Base-by-base conservation (phyloP, 495 filamentous ascomycete genomes). In the Jackrogersella multiformis region DNA sequence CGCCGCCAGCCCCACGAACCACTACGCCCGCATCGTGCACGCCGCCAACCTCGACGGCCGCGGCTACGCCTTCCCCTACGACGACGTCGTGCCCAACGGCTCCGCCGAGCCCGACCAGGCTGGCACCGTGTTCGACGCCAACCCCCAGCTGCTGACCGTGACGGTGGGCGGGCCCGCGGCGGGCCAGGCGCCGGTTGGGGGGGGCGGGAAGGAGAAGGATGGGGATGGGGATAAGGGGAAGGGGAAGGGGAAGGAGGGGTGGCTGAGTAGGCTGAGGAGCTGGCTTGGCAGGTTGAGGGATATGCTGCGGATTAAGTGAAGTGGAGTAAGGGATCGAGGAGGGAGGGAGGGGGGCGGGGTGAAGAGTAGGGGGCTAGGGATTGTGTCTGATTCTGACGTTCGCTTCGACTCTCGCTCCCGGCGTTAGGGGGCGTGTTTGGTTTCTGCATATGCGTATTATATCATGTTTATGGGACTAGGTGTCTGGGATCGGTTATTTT, bases 21-120 rank as follows among this genome's bases (percentile, higher is more conserved):
- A 92, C 74, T 93, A 91, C 69, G 77, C 87, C 15, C 74, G 88
- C 12, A 83, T 93, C 58, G 82, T 89, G 56, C 90, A 93, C 76
- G 79, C 73, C 23, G 82, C 81, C 36, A 88, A 87, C 63, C 63
- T 85, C 5, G 88, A 89, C 75, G 80, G 83, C 2, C 76, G 82
- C 12, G 90, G 90, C 1, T 93, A 93, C 77, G 88, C 89, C 1
- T 92, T 92, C 69, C 89, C 90, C 0, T 93, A 92, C 70, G 90
- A 93, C 71, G 90, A 93, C 74, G 90, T 92, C 3, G 81, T 82
- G 18, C 83, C 88, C 0, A 75, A 76, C 15, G 83, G 81, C 52
- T 85, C 80, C 0, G 64, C 73, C 12, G 72, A 48, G 7, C 70
- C 73, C 2, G 85, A 92, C 75, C 87, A 88, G 64, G 85, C 84